Evolutionary conservation across 2,329 filamentous ascomycete genomes (phyloP).

Genomic region (Fusarium domesticum): DNA sequence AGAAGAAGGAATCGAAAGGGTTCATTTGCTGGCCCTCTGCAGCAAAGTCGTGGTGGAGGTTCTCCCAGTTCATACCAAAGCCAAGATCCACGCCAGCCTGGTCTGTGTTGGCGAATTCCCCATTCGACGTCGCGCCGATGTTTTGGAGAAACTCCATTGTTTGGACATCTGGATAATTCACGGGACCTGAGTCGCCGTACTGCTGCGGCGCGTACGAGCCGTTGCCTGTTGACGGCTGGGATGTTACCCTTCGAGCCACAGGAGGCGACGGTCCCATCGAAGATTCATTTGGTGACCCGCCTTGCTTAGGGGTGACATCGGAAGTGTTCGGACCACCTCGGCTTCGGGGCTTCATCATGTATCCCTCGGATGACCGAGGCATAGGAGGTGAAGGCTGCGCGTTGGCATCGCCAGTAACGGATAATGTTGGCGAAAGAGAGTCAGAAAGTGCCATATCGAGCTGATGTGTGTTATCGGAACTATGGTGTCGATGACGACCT

Average conservation of each 20-base stretch:
- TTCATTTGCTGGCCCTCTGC: slow-evolving; percentile 58
- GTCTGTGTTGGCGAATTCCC: slow-evolving; percentile 35
- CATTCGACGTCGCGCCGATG: slow-evolving; percentile 36
- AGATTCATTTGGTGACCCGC: slow-evolving; percentile 38
- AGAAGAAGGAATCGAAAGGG: slow-evolving; percentile 72
- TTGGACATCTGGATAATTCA: slow-evolving; percentile 48
- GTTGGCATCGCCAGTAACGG: slow-evolving; percentile 34
- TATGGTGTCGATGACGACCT: slow-evolving; percentile 28
- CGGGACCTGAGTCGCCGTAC: slow-evolving; percentile 34
- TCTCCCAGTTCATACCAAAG: slow-evolving; percentile 64
- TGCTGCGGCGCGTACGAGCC: slow-evolving; percentile 34
- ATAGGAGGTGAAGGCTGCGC: slow-evolving; percentile 41
- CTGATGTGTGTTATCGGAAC: slow-evolving; percentile 34
- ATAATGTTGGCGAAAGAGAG: slow-evolving; percentile 40
- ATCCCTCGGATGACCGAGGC: slow-evolving; percentile 33
- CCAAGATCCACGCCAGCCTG: slow-evolving; percentile 60
- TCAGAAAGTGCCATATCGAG: slow-evolving; percentile 40
- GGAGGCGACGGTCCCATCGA: slow-evolving; percentile 45
- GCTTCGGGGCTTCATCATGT: slow-evolving; percentile 31
- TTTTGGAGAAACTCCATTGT: slow-evolving; percentile 53
- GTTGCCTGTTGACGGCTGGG: slow-evolving; percentile 32
- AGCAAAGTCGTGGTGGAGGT: slow-evolving; percentile 59
- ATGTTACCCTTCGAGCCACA: slow-evolving; percentile 36
- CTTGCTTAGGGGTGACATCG: slow-evolving; percentile 30
- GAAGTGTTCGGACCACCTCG: slow-evolving; percentile 32